Percentiles rank a stretch among this genome's conserved stretches.
Evolutionary conservation across 2,329 filamentous ascomycete genomes (phyloP).

Genomic region (Cucurbitaria berberidis): DNA sequence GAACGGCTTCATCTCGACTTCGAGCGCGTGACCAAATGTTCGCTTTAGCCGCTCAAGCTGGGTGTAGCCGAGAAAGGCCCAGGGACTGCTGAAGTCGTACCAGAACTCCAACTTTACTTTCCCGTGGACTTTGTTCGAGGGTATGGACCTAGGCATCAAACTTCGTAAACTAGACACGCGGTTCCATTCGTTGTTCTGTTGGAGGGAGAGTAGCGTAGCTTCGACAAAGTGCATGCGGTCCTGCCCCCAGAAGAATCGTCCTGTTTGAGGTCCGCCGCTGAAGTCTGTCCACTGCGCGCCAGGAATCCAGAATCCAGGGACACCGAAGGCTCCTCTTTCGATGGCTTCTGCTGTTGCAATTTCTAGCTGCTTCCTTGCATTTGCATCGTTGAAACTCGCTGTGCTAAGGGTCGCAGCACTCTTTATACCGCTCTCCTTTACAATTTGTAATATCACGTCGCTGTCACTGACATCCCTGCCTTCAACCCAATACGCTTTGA

Average conservation of each 20-base stretch:
- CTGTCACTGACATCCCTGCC: constrained; percentile 35
- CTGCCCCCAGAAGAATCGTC: constrained; percentile 45
- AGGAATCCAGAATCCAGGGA: constrained; percentile 45
- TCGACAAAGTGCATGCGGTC: constrained; percentile 48
- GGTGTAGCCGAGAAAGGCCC: constrained; percentile 45
- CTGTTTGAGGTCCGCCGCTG: constrained; percentile 14
- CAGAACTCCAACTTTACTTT: constrained; percentile 39
- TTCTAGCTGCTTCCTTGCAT: constrained; percentile 34
- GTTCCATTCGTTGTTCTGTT: constrained; percentile 12
- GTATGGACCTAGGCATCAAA: constrained; percentile 32
- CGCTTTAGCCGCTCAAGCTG: constrained; percentile 37
- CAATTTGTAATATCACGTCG: constrained; percentile 30
- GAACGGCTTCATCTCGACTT: constrained; percentile 43
- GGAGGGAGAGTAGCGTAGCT: constrained; percentile 27
- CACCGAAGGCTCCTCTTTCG: constrained; percentile 42
- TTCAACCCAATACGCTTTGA: constrained; percentile 43
- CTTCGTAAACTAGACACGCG: constrained; percentile 18
- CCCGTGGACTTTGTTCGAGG: constrained; percentile 7
- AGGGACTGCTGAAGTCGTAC: constrained; percentile 45
- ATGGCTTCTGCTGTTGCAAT: constrained; percentile 37
- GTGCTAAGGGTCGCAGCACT: constrained; percentile 11
- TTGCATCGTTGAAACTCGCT: constrained; percentile 19
- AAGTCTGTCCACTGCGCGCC: constrained; percentile 26
- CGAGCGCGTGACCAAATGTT: constrained; percentile 29
- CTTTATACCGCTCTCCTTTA: constrained; percentile 29